Conservation (phyloP, 768 basidiomycete species). For the Clitopilus hobsonii region DNA sequence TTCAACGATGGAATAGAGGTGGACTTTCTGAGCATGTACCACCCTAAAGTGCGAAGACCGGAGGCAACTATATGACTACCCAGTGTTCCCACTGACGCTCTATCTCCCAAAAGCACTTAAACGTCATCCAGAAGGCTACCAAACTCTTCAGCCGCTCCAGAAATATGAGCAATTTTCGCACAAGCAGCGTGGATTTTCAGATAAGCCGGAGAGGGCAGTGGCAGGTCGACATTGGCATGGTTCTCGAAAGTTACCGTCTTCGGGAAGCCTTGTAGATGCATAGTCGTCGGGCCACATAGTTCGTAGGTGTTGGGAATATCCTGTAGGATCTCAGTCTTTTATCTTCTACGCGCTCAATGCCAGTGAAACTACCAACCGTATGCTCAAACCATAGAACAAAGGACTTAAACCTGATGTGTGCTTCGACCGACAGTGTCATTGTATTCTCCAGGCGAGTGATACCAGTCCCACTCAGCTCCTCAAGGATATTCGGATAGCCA, state of each 20-base stretch:
- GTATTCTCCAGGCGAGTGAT: constrained; percentile 26
- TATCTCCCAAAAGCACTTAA: too few relatives aligned
- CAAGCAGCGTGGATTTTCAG: constrained; percentile 35
- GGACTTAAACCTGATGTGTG: constrained; percentile 21
- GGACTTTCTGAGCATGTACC: too few relatives aligned
- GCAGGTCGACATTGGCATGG: constrained; percentile 15
- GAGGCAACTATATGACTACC: too few relatives aligned
- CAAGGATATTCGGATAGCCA: constrained; percentile 16
- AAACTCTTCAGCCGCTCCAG: constrained; percentile 31
- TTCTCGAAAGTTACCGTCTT: constrained; percentile 24
- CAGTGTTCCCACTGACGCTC: too few relatives aligned
- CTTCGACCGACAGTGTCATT: constrained; percentile 19
- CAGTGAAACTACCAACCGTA: constrained; percentile 19
- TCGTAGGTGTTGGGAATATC: constrained; percentile 15
- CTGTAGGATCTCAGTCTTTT: constrained; percentile 6
- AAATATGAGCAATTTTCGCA: constrained; percentile 32
- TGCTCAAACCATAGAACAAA: constrained; percentile 25
- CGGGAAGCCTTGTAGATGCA: constrained; percentile 8
- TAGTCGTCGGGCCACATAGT: constrained; percentile 6
- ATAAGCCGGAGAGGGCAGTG: constrained; percentile 25
- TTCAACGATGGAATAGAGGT: too few relatives aligned
- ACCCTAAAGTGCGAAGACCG: too few relatives aligned
- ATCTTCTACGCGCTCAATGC: not conserved
- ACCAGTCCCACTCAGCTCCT: constrained; percentile 21
- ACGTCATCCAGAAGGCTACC: constrained; percentile 20